phyloP scores from a whole-genome alignment of 306 rosid species.

The Vigna radiata region DNA sequence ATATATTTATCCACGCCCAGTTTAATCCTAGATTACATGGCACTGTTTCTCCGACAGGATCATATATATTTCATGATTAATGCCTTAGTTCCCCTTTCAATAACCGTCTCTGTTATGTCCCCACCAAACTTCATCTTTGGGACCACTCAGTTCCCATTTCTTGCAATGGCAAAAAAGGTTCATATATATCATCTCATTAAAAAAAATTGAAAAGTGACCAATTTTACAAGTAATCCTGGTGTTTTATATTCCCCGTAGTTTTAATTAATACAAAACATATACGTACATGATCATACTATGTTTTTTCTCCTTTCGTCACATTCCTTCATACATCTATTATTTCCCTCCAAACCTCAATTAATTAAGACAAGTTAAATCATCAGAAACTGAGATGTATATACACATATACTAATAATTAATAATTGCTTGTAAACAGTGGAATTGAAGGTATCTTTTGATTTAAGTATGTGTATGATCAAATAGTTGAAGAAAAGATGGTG shows the following conservation, averaged over 20 bases:
- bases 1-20: too few relatives aligned
- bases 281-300: constrained; percentile 27
- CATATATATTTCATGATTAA: constrained; percentile 13
- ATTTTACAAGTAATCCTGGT: constrained; percentile 52
- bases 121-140: constrained; percentile 42
- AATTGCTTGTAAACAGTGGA: constrained; percentile 16
- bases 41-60: constrained; percentile 43
- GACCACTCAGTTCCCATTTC: constrained; percentile 46
- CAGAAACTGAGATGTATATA: too few relatives aligned
- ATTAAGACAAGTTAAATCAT: not conserved
- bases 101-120: constrained; percentile 42
- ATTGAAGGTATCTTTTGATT: not conserved
- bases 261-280: constrained; percentile 32
- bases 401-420: not conserved
- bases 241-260: constrained; percentile 27
- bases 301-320: constrained; percentile 35
- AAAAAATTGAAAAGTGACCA: constrained; percentile 49
- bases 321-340: constrained; percentile 45
- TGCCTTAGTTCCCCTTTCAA: constrained; percentile 33
- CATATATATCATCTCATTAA: constrained; percentile 44
- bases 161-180: constrained; percentile 53
- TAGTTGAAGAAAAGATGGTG: constrained; percentile 38
- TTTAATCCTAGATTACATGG: constrained; percentile 18
- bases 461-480: constrained; percentile 37
- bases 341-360: not conserved